Conservation (phyloP, 2,329 filamentous ascomycete genomes). For the Magnaporthiopsis rhizophila region DNA sequence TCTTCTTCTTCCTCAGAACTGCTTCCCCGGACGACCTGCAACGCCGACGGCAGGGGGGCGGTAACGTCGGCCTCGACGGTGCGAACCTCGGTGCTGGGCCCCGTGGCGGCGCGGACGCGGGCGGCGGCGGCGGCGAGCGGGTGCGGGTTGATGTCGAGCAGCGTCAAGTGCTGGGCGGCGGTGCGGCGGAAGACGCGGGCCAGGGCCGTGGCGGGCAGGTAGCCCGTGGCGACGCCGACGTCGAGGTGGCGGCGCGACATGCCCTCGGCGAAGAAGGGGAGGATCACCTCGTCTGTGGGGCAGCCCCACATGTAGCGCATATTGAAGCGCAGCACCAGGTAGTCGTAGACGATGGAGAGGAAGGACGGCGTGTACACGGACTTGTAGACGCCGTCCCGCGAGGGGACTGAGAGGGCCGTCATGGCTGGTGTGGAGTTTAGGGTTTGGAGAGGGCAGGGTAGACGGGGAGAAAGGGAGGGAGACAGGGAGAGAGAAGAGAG, state of each 20-base stretch:
- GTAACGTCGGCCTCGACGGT: slow-evolving; percentile 27
- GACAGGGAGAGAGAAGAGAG: background rate
- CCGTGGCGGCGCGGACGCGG: slow-evolving; percentile 16
- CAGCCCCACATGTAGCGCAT: slow-evolving; percentile 29
- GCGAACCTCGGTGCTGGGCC: slow-evolving; percentile 9
- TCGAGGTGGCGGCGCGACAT: slow-evolving; percentile 29
- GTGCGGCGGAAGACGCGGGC: slow-evolving; percentile 11
- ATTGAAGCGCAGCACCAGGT: slow-evolving; percentile 26
- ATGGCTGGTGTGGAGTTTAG: background rate
- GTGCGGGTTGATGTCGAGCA: slow-evolving; percentile 28
- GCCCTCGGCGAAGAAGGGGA: slow-evolving; percentile 26
- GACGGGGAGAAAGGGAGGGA: too few species aligned
- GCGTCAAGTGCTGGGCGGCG: slow-evolving; percentile 20
- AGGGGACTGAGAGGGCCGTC: background rate
- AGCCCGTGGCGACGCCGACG: slow-evolving; percentile 31
- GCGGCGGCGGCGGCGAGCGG: slow-evolving; percentile 22
- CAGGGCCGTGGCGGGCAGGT: slow-evolving; percentile 24
- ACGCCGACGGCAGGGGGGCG: slow-evolving; percentile 2
- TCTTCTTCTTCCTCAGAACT: too few species aligned
- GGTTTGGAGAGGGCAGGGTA: background rate
- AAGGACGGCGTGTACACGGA: slow-evolving; percentile 12
- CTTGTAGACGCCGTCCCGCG: slow-evolving; percentile 7
- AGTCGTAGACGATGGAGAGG: slow-evolving; percentile 20
- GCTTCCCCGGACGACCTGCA: background rate
- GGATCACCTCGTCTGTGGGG: slow-evolving; percentile 19